A percentile compares a stretch with the other conserved stretches of the same genome.
phyloP scores from a whole-genome alignment of 768 basidiomycete genomes.

The Mycena chlorophos region DNA sequence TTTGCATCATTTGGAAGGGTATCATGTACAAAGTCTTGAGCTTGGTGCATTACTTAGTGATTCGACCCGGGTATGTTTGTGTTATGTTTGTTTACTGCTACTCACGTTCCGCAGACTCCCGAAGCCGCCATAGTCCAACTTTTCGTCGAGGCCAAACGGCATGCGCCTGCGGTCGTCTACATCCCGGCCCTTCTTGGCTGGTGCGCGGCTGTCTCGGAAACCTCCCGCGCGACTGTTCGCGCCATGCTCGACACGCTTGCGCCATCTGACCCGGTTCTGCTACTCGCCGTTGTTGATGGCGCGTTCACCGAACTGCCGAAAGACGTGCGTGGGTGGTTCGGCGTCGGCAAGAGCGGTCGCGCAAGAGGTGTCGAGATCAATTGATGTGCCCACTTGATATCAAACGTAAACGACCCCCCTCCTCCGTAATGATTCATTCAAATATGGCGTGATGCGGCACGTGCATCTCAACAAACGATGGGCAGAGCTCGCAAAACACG shows the following conservation, averaged over 20 bases:
- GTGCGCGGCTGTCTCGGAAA: constrained; percentile 84
- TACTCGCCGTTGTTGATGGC: constrained; percentile 88
- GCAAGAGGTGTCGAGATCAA: no score
- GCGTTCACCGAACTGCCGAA: constrained; percentile 63
- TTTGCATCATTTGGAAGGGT: constrained; percentile 92
- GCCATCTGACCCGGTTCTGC: constrained; percentile 90
- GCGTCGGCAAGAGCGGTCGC: constrained; percentile 69
- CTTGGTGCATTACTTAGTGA: constrained; percentile 87
- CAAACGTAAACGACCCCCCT: no score
- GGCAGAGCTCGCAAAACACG: no score
- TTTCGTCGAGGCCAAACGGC: constrained; percentile 94
- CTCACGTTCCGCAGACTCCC: constrained; percentile 56
- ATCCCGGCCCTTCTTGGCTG: constrained; percentile 87
- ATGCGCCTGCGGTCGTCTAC: constrained; percentile 94
- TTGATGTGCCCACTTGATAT: no score
- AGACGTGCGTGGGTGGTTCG: constrained; percentile 93
- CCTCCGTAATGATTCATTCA: no score
- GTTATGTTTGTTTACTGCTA: neutral
- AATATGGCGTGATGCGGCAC: no score
- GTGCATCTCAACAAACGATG: no score
- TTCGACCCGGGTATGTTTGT: constrained; percentile 81
- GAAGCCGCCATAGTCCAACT: constrained; percentile 94
- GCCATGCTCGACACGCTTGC: constrained; percentile 90
- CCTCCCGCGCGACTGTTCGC: constrained; percentile 79
- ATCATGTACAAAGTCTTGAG: constrained; percentile 92